A percentile compares a stretch with the other conserved stretches of the same genome.
phyloP scores from a whole-genome alignment of 495 filamentous ascomycete genomes.

The Terfezia claveryi region DNA sequence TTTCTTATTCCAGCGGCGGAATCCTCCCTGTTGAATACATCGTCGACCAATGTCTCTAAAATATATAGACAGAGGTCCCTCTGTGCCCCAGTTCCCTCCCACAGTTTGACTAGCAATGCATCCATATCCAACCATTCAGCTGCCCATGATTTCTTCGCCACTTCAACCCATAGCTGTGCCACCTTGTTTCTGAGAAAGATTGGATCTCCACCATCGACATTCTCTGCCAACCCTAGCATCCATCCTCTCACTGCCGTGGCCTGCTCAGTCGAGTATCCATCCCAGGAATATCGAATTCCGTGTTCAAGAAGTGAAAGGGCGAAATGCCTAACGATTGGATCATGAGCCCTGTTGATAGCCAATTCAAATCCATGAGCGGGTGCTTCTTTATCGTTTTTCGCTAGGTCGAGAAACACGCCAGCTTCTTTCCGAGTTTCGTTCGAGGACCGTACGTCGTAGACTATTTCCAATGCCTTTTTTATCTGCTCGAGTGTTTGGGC shows the following conservation, averaged over 20 bases:
- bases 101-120: slow-evolving; percentile 52
- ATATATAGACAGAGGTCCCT: slow-evolving; percentile 44
- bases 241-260: slow-evolving; percentile 41
- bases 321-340: slow-evolving; percentile 73
- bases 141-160: slow-evolving; percentile 83
- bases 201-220: slow-evolving; percentile 43
- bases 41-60: slow-evolving; percentile 83
- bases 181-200: slow-evolving; percentile 78
- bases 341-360: slow-evolving; percentile 46
- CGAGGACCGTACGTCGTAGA: slow-evolving; percentile 59
- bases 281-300: slow-evolving; percentile 62
- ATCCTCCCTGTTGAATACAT: slow-evolving; percentile 81
- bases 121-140: slow-evolving; percentile 92
- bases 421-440: slow-evolving; percentile 74
- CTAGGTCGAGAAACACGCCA: slow-evolving; percentile 55
- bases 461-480: slow-evolving; percentile 58
- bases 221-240: slow-evolving; percentile 56
- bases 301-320: slow-evolving; percentile 79
- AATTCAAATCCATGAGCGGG: slow-evolving; percentile 71
- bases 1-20: slow-evolving; percentile 60
- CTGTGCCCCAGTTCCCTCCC: slow-evolving; percentile 30
- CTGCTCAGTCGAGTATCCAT: slow-evolving; percentile 42
- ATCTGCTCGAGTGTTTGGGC: slow-evolving; percentile 32
- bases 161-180: slow-evolving; percentile 83
- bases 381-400: slow-evolving; percentile 55